Evolutionary conservation across 2,329 filamentous ascomycete species (phyloP).

Genomic region (Colletotrichum sojae): DNA sequence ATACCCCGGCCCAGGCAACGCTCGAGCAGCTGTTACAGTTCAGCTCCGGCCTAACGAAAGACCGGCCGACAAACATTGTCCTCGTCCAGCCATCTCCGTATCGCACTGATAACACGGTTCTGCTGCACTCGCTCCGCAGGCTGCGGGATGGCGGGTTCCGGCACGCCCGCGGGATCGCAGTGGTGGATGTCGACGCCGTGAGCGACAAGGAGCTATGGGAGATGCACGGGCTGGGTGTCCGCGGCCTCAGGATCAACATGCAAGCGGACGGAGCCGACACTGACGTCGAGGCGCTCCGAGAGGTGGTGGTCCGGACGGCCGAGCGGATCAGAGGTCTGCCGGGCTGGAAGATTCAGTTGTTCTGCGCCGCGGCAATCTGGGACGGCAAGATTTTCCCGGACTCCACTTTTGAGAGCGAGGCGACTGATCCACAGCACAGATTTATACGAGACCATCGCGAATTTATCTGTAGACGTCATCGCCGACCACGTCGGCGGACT

Average conservation of each 20-base stretch:
- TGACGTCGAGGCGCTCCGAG: constrained; percentile 6
- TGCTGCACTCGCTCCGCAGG: neutral
- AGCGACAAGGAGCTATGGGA: constrained; percentile 9
- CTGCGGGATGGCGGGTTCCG: neutral
- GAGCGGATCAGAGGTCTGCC: neutral
- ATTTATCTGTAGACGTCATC: constrained; percentile 13
- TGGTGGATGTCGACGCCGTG: neutral
- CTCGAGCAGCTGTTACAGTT: constrained; percentile 4
- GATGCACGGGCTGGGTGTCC: neutral
- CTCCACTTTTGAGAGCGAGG: neutral
- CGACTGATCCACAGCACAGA: neutral
- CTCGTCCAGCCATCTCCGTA: constrained; percentile 28
- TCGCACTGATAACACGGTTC: constrained; percentile 1
- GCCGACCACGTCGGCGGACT: constrained; percentile 32
- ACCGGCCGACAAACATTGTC: neutral
- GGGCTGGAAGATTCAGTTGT: constrained; percentile 12
- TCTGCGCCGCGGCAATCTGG: constrained; percentile 13
- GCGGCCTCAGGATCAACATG: constrained; percentile 19
- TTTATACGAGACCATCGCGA: neutral
- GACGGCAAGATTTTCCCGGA: neutral
- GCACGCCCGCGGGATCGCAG: constrained; percentile 5
- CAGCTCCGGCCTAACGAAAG: neutral
- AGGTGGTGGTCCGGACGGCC: neutral
- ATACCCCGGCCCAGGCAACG: constrained; percentile 32
- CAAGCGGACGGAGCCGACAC: constrained; percentile 7